Conservation (phyloP, 1,139 yeast species). For the Candida sojae region DNA sequence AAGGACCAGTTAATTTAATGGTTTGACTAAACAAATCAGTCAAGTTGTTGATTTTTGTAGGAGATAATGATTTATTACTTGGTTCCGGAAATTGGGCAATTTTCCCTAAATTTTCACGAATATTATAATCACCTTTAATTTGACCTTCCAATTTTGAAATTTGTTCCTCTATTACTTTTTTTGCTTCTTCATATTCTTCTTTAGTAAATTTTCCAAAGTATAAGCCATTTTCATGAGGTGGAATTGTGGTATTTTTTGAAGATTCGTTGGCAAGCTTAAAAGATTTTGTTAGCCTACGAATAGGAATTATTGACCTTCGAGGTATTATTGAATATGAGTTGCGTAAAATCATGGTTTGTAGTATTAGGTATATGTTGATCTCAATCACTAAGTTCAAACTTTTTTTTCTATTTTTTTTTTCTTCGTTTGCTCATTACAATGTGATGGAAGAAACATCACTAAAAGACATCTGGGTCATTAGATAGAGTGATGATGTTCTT, state of each 20-base stretch:
- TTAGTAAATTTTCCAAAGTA: constrained; percentile 38
- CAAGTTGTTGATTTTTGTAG: constrained; percentile 27
- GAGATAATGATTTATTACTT: constrained; percentile 9
- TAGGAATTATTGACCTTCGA: not conserved
- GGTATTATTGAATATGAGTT: not conserved
- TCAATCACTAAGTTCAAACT: not conserved
- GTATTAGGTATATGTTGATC: not conserved
- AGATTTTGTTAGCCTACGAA: not conserved
- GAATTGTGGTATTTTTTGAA: not conserved
- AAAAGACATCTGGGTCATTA: too few species aligned
- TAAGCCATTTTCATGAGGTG: constrained; percentile 17
- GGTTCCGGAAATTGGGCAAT: constrained; percentile 39
- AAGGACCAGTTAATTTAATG: constrained; percentile 74
- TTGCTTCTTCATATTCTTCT: constrained; percentile 44
- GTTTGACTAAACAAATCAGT: constrained; percentile 50
- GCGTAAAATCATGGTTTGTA: not conserved
- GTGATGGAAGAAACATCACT: too few species aligned
- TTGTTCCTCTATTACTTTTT: constrained; percentile 35
- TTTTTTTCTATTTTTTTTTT: too few species aligned
- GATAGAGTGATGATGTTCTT: too few species aligned
- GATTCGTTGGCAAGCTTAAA: not conserved
- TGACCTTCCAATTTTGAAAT: constrained; percentile 33
- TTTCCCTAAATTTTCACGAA: constrained; percentile 37
- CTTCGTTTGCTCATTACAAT: not conserved
- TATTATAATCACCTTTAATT: constrained; percentile 42